Percentiles rank a stretch among this genome's conserved stretches.
Conservation (phyloP, 2,329 filamentous ascomycete species). For the Ascochyta koolunga region DNA sequence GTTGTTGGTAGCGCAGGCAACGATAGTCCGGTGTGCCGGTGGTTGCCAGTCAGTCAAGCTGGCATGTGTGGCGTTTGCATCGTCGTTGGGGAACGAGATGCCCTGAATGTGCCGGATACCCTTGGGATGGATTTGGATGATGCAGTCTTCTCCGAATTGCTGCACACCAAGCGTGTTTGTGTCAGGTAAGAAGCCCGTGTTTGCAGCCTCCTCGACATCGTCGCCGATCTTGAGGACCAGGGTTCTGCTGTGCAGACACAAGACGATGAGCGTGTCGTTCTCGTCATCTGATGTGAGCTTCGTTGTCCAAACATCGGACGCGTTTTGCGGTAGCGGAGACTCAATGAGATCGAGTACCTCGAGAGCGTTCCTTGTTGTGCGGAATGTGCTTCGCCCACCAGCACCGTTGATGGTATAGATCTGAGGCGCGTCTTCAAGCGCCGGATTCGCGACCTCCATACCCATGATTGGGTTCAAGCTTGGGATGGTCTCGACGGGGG, state of each 20-base stretch:
- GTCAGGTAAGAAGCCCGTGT: constrained; percentile 88
- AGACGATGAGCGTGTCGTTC: constrained; percentile 92
- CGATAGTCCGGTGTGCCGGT: constrained; percentile 92
- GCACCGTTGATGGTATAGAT: constrained; percentile 93
- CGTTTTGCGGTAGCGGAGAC: constrained; percentile 86
- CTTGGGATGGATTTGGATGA: constrained; percentile 95
- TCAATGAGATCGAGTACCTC: constrained; percentile 96
- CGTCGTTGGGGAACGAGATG: constrained; percentile 48
- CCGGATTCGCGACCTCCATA: constrained; percentile 89
- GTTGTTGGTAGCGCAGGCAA: constrained; percentile 91
- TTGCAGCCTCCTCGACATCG: constrained; percentile 92
- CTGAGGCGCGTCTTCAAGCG: constrained; percentile 91
- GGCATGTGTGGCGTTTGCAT: constrained; percentile 48
- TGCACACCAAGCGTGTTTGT: constrained; percentile 92
- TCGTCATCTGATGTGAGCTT: constrained; percentile 82
- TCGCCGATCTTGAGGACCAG: constrained; percentile 94
- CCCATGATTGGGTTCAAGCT: constrained; percentile 91
- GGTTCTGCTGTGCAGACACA: constrained; percentile 89
- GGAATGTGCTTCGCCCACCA: constrained; percentile 86
- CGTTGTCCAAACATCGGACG: constrained; percentile 92
- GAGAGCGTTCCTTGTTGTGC: constrained; percentile 89
- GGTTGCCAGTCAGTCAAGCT: constrained; percentile 91
- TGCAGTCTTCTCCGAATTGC: constrained; percentile 88
- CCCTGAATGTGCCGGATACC: constrained; percentile 89
- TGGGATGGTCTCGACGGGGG: constrained; percentile 81